Base-by-base conservation (phyloP, 192 early-diverging fungal species). In the Coemansia sp. region DNA sequence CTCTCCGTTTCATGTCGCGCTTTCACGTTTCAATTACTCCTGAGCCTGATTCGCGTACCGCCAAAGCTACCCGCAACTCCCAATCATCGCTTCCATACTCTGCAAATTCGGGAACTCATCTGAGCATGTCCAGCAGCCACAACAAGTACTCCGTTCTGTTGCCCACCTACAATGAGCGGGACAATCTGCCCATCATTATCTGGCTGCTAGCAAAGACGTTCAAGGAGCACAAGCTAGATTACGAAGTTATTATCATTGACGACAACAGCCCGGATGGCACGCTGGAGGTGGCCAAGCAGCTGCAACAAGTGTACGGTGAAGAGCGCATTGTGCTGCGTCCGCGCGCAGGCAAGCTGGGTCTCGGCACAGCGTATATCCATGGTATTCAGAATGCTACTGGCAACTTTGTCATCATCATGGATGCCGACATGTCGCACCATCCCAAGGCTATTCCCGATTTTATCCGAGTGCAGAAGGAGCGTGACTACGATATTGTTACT, bases 381-480 rank as follows among this genome's bases (percentile, higher is more conserved):
- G 96, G 95, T 37, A 91, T 96, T 23, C 85, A 96, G 75, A 88
- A 89, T 73, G 93, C 93, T 12, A 95, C 93, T 18, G 96, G 96
- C 39, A 91, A 96, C 80, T 96, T 89, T 85, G 84, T 97, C 37
- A 92, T 98, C 65, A 97, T 98, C 71, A 92, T 98, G 94, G 96
- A 98, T 68, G 95, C 96, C 20, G 96, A 98, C 71, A 95, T 98
- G 88, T 97, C 95, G 23, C 96, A 98, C 75, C 96, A 98, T 68
- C 96, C 96, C 47, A 95, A 96, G 80, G 96, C 94, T 56, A 98
- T 98, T 50, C 92, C 95, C 22, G 86, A 96, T 68, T 95, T 97
- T 78, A 93, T 98, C 38, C 81, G 86, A 85, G 88, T 75, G 76
- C 96, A 98, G 74, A 85, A 88, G 69, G 67, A 89, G 59, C 69